Conservation (phyloP, 2,329 filamentous ascomycete genomes). For the Calonectria pseudoturangicola region DNA sequence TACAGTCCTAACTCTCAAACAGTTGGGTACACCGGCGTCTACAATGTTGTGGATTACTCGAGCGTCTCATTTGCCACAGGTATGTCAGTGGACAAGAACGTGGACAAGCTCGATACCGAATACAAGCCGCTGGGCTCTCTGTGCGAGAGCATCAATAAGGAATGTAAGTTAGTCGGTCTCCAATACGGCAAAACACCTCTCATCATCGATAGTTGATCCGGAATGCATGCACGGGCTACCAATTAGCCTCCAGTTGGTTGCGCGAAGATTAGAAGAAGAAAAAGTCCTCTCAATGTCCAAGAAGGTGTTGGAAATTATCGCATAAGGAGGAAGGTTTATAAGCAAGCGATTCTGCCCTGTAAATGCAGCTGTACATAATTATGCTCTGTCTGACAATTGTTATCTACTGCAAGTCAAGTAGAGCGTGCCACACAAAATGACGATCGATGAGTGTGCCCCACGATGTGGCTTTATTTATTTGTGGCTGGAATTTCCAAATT, state of each 20-base stretch:
- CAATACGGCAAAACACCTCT: background rate
- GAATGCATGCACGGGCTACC: conserved; percentile 64
- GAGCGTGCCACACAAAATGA: too few relatives aligned
- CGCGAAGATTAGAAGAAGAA: conserved; percentile 63
- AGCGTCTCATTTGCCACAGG: conserved; percentile 68
- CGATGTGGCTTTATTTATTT: too few relatives aligned
- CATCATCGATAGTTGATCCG: conserved; percentile 59
- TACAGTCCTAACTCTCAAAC: background rate
- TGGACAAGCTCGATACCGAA: conserved; percentile 58
- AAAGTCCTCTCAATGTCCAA: conserved; percentile 61
- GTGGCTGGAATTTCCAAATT: too few relatives aligned
- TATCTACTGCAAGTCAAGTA: too few relatives aligned
- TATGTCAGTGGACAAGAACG: conserved; percentile 61
- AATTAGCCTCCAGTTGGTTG: conserved; percentile 66
- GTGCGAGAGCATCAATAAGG: conserved; percentile 62
- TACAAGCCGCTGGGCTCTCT: conserved; percentile 61
- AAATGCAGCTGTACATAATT: too few relatives aligned
- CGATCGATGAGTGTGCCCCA: too few relatives aligned
- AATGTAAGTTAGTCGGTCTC: conserved; percentile 61
- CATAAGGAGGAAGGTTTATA: background rate
- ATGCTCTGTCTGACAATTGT: too few relatives aligned
- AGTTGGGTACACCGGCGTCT: conserved; percentile 72
- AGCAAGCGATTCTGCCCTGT: too few relatives aligned
- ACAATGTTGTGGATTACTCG: conserved; percentile 69
- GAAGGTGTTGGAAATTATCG: conserved; percentile 47